Evolutionary conservation across 2,329 filamentous ascomycete species (phyloP).

Genomic region (Paraphaeosphaeria minitans): DNA sequence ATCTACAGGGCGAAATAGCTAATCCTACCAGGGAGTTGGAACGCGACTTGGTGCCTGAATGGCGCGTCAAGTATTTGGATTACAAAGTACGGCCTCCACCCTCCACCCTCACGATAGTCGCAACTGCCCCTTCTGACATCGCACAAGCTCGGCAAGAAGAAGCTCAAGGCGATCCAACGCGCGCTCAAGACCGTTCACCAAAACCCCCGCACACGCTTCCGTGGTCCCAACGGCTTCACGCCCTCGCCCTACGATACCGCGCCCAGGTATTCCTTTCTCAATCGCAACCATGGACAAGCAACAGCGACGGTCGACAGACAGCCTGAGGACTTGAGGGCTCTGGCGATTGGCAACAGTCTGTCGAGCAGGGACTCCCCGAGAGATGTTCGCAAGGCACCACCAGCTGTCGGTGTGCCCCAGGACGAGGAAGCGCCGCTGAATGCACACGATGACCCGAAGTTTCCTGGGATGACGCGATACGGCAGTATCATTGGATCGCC

Average conservation of each 20-base stretch:
- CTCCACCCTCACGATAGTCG: constrained; percentile 9
- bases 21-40: constrained; percentile 70
- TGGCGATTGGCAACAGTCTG: constrained; percentile 32
- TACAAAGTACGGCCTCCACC: constrained; percentile 69
- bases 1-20: constrained; percentile 3
- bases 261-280: constrained; percentile 50
- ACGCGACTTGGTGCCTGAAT: constrained; percentile 88
- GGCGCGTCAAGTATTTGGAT: constrained; percentile 90
- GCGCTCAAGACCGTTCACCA: constrained; percentile 68
- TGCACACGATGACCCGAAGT: constrained; percentile 16
- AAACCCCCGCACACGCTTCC: constrained; percentile 52
- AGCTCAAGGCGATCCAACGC: constrained; percentile 79
- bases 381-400: constrained; percentile 20
- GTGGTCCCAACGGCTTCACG: constrained; percentile 40
- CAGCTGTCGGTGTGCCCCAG: constrained; percentile 18
- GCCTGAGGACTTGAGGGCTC: constrained; percentile 30
- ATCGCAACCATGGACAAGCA: constrained; percentile 35
- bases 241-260: constrained; percentile 43
- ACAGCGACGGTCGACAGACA: constrained; percentile 24
- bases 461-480: constrained; percentile 57
- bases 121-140: constrained; percentile 18
- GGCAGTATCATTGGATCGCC: constrained; percentile 68
- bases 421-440: constrained; percentile 43
- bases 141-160: constrained; percentile 76
- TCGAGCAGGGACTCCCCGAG: constrained; percentile 21